A percentile compares a stretch with the other conserved stretches of the same genome.
phyloP scores from a whole-genome alignment of 306 rosid genomes.

The Citrullus amarus region DNA sequence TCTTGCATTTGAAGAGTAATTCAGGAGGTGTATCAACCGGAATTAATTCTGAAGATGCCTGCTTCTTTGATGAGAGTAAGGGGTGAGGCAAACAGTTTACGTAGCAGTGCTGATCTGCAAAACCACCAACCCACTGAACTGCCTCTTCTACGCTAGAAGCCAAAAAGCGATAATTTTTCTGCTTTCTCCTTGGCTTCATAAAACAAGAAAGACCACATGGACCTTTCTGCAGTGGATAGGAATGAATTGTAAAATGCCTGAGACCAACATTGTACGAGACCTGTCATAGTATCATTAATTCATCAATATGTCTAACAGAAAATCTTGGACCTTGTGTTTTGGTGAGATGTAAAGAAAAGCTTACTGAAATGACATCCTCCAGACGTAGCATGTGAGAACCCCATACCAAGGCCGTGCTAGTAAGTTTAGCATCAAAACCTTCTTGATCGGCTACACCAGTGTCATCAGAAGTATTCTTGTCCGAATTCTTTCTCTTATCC shows the following conservation, averaged over 20 bases:
- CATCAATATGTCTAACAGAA: slow-evolving; percentile 9
- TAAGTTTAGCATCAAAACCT: slow-evolving; percentile 70
- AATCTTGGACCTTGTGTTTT: slow-evolving; percentile 13
- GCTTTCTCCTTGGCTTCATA: slow-evolving; percentile 51
- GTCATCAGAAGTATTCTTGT: slow-evolving; percentile 25
- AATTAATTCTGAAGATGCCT: slow-evolving; percentile 82
- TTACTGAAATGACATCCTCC: slow-evolving; percentile 86
- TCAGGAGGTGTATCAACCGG: slow-evolving; percentile 86
- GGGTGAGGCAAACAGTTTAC: slow-evolving; percentile 96
- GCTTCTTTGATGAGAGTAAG: slow-evolving; percentile 82
- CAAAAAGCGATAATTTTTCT: slow-evolving; percentile 69
- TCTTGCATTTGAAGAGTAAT: slow-evolving; percentile 85
- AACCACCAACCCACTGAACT: slow-evolving; percentile 89
- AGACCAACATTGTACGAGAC: slow-evolving; percentile 89
- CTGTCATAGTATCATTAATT: slow-evolving; percentile 40
- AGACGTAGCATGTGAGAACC: slow-evolving; percentile 65
- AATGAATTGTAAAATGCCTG: slow-evolving; percentile 85
- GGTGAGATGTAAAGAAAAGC: slow-evolving; percentile 19
- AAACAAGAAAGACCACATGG: slow-evolving; percentile 75
- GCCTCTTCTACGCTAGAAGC: slow-evolving; percentile 86
- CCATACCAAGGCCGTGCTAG: slow-evolving; percentile 81
- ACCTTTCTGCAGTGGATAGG: slow-evolving; percentile 64
- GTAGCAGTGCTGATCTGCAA: slow-evolving; percentile 93
- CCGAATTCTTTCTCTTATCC: slow-evolving; percentile 50
- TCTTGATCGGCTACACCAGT: slow-evolving; percentile 29